A percentile compares a stretch with the other conserved stretches of the same genome.
Conservation (phyloP, 2,329 filamentous ascomycete species). For the Monosporascus ibericus region DNA sequence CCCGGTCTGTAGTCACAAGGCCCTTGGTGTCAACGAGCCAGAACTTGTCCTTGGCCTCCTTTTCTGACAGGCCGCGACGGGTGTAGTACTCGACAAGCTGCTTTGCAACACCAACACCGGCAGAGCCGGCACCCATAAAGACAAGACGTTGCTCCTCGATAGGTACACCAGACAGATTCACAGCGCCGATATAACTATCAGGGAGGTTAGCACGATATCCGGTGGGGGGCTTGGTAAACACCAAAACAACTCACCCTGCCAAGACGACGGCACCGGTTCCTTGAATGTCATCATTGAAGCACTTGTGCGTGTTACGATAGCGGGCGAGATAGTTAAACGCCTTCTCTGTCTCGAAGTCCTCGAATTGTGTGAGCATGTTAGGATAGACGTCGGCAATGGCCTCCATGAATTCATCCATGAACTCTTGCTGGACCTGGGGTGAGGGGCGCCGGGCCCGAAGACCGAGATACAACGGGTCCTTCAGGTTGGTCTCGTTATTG, state of each 20-base stretch:
- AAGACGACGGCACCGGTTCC: slow-evolving; percentile 94
- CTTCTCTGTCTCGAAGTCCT: slow-evolving; percentile 90
- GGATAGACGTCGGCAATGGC: slow-evolving; percentile 71
- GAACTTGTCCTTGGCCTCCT: slow-evolving; percentile 85
- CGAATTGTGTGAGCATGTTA: slow-evolving; percentile 77
- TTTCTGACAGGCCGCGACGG: slow-evolving; percentile 81
- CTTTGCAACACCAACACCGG: slow-evolving; percentile 94
- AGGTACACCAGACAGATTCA: slow-evolving; percentile 80
- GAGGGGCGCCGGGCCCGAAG: slow-evolving; percentile 77
- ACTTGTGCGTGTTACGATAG: slow-evolving; percentile 83
- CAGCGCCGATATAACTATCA: slow-evolving; percentile 55
- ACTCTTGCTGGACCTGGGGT: slow-evolving; percentile 74
- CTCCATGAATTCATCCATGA: slow-evolving; percentile 96
- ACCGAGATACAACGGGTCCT: slow-evolving; percentile 79
- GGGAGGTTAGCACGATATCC: slow-evolving; percentile 8
- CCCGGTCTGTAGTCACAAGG: slow-evolving; percentile 86
- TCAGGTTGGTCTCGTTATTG: slow-evolving; percentile 59
- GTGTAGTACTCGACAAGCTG: slow-evolving; percentile 97
- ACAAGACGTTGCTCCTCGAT: slow-evolving; percentile 88
- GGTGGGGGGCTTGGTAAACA: not conserved
- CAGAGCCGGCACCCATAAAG: slow-evolving; percentile 92
- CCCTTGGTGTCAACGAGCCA: slow-evolving; percentile 97
- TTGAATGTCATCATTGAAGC: slow-evolving; percentile 99
- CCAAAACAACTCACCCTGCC: slow-evolving; percentile 54
- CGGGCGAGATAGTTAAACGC: slow-evolving; percentile 90